Base-by-base conservation (phyloP, 129 eudicot species). In the Erigeron canadensis region DNA sequence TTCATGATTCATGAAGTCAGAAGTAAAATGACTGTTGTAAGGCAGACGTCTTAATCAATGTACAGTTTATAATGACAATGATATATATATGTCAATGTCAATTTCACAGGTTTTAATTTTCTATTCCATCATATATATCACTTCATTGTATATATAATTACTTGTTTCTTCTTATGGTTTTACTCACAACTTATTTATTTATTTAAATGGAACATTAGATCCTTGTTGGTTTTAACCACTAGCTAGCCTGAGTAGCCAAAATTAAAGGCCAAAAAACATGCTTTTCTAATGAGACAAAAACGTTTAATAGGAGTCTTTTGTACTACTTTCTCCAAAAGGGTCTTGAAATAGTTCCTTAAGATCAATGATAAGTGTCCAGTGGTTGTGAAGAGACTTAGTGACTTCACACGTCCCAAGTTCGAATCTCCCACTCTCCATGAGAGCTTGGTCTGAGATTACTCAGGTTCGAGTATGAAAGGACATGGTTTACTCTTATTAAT, bases 41-140 rank as follows among this genome's bases (percentile, higher is more conserved):
- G 44, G 74, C 70, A 76, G 61, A 76, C 13, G 80, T 68, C 75
- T 38, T 68, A 68, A 9, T 76, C 75, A 76, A 47, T 40, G 63
- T 46, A 76, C 80, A 76, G 75, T 76, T 76, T 68, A 76, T 69
- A 54, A 76, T 76, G 75, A 68, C 80, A 76, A 28, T 28, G 34
- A 28, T 28, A 58, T 23, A 67, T 76, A 68, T 19, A 68, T 68
- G 74, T 75, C 68, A 40, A 67, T 69, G 47, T 76, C 69, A 60
- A 3, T 28, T 28, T 28, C 53, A 17, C 34, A 16, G 53, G 21
- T 67, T 67, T 75, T 56, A 75, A 41, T 12, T 54, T 57, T 47
- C 15, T 45, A 19, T 67, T 46, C 12, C 67, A 22, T 28, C 34
- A 28, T 28, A 28, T 3, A 28, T 28, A 2, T 1, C 34, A 1